Base-by-base conservation (phyloP, 140 eudicot species). In the Flaveria floridana region DNA sequence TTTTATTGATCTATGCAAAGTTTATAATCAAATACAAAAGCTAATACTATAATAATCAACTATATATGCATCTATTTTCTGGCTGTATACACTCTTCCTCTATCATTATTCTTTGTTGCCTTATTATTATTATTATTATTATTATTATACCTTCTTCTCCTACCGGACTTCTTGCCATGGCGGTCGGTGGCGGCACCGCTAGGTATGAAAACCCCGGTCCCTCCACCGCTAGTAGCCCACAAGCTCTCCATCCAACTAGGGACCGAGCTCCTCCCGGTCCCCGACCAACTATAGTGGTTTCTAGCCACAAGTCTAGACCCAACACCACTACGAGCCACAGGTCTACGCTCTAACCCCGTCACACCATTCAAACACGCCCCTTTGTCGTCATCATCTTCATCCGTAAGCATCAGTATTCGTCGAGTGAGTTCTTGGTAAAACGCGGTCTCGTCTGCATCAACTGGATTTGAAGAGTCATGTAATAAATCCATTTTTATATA, bases 171-270 rank as follows among this genome's bases (percentile, higher is more conserved):
- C 68, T 69, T 75, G 12, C 73, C 68, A 58, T 16, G 26, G 8
- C 72, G 52, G 6, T 56, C 67, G 0, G 69, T 65, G 53, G 73
- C 61, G 23, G 50, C 61, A 65, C 78, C 74, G 14, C 52, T 69
- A 0, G 84, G 84, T 68, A 80, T 80, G 23, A 80, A 80, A 80
- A 80, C 84, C 51, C 80, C 84, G 3, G 84, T 65, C 1, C 80
- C 63, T 6, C 77, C 80, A 20, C 80, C 80, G 25, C 77, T 59
- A 11, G 72, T 75, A 62, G 80, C 73, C 84, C 84, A 80, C 76
- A 80, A 75, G 6, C 53, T 69, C 50, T 80, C 84, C 80, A 80
- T 68, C 84, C 84, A 80, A n/a, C 63, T 37, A 50, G 84, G 84
- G 21, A 69, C 80, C 21, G 73, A 26, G 41, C 80, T 16, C 46